Base-by-base conservation (phyloP, 306 rosid species). In the Cucurbita pepo region DNA sequence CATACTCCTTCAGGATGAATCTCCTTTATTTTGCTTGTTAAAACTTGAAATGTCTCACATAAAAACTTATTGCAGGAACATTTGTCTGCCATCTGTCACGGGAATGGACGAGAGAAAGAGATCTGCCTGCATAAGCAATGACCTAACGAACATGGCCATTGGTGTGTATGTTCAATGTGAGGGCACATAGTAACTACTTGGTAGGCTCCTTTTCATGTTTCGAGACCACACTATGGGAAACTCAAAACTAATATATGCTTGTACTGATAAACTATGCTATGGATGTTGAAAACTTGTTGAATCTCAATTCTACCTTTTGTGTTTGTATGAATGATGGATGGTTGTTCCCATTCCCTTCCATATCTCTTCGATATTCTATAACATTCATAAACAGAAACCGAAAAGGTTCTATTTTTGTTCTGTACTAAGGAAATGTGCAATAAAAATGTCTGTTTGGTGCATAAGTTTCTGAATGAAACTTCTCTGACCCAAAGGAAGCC, bases 71-170 rank as follows among this genome's bases (percentile, higher is more conserved):
- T 72, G 64, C 76, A 72, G 76, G 76, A 55, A 54, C 63, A 53
- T 54, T 72, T 55, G 52, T 72, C 64, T 72, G 40, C 55, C 64
- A 55, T 72, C 76, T 53, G 63, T 72, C 11, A 55, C 19, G 52
- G 76, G 53, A 55, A 72, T 72, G 64, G 76, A 53, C 63, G 61
- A 54, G 64, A 72, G 47, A 30, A 30, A 72, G 76, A 72, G 73
- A 69, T 48, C 58, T 69, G 73, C 73, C 44, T 48, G 57, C 73
- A 69, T 30, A 15, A 48, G 73, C 58, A 69, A 69, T 25, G 73
- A 44, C 58, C 57, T 69, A 48, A 69, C 56, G 36, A 69, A 50
- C 73, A 50, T 30, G 34, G 73, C 73, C 34, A 69, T 69, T 51
- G 73, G 73, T 48, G 44, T 69, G 57, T 25, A 37, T 50, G 41